These are phyloP conservation scores for Zymoseptoria tritici DNA, from an alignment of 2,329 filamentous ascomycete species.

Conservation along the genomic window DNA sequence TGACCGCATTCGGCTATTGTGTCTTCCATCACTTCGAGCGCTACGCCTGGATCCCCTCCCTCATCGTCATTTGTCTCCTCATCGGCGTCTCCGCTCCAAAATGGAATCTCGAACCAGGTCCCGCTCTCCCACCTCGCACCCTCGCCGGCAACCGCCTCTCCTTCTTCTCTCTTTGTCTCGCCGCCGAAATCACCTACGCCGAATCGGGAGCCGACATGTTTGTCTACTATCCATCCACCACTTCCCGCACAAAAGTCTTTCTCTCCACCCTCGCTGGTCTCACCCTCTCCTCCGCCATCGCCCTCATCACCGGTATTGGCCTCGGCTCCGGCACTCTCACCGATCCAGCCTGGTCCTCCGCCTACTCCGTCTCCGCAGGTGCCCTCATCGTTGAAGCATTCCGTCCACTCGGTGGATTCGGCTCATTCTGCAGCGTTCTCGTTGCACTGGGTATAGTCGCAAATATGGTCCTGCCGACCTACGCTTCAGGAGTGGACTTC, in stretches of 20 bases:
- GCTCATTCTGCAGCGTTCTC: slow-evolving; percentile 59
- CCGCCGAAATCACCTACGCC: slow-evolving; percentile 57
- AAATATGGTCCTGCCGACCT: slow-evolving; percentile 59
- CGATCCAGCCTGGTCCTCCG: slow-evolving; percentile 48
- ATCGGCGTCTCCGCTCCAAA: slow-evolving; percentile 54
- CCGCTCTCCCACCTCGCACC: slow-evolving; percentile 42
- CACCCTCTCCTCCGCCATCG: slow-evolving; percentile 51
- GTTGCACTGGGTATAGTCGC: slow-evolving; percentile 57
- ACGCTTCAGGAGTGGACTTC: slow-evolving; percentile 59
- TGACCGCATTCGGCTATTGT: slow-evolving; percentile 61
- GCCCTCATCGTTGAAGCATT: slow-evolving; percentile 59
- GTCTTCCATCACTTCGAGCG: slow-evolving; percentile 63
- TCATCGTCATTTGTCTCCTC: slow-evolving; percentile 54
- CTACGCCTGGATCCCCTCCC: slow-evolving; percentile 58
- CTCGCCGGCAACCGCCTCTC: slow-evolving; percentile 53
- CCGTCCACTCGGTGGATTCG: slow-evolving; percentile 52
- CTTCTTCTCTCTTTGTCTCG: slow-evolving; percentile 63
- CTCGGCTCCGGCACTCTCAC: slow-evolving; percentile 51
- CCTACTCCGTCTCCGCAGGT: slow-evolving; percentile 53
- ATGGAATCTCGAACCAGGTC: slow-evolving; percentile 47
- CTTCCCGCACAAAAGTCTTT: slow-evolving; percentile 49
- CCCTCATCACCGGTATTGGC: slow-evolving; percentile 55
- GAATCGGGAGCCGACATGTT: slow-evolving; percentile 60
- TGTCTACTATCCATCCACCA: slow-evolving; percentile 54
- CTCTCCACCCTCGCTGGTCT: slow-evolving; percentile 51